Evolutionary conservation across 495 filamentous ascomycete genomes (phyloP).

Genomic region (Annulohypoxylon stygium): DNA sequence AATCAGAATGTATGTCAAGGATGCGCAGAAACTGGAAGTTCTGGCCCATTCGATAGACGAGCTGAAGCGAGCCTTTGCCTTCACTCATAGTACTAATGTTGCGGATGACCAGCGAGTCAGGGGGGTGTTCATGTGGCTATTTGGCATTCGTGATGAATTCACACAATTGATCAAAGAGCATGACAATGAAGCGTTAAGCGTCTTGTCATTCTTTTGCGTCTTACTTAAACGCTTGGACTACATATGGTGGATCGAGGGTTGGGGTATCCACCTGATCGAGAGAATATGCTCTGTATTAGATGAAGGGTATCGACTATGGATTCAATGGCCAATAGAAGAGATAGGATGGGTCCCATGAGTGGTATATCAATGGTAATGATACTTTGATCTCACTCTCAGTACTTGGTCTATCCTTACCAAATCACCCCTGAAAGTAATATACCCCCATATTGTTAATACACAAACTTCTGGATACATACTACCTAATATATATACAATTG

Average conservation of each 20-base stretch:
- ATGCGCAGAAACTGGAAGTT: slow-evolving; percentile 32
- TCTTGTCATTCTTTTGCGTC: slow-evolving; percentile 59
- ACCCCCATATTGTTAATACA: background rate
- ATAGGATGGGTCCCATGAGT: slow-evolving; percentile 53
- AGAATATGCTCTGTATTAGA: slow-evolving; percentile 54
- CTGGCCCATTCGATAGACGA: slow-evolving; percentile 36
- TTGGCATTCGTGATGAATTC: slow-evolving; percentile 50
- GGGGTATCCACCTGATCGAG: slow-evolving; percentile 54
- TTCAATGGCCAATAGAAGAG: slow-evolving; percentile 60
- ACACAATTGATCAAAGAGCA: slow-evolving; percentile 51
- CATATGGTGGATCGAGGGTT: slow-evolving; percentile 61
- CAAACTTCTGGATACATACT: background rate
- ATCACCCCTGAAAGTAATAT: background rate
- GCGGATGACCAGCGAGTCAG: slow-evolving; percentile 44
- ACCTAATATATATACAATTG: background rate
- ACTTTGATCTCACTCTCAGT: background rate
- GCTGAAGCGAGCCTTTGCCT: slow-evolving; percentile 41
- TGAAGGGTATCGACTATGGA: slow-evolving; percentile 58
- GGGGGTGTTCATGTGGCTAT: slow-evolving; percentile 59
- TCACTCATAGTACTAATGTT: slow-evolving; percentile 29
- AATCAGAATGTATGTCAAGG: slow-evolving; percentile 32
- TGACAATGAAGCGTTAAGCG: slow-evolving; percentile 55
- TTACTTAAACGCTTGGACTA: slow-evolving; percentile 53
- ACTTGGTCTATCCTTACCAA: background rate
- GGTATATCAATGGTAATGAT: background rate